phyloP scores from a whole-genome alignment of 768 basidiomycete genomes.

The Kwoniella botswanensis region DNA sequence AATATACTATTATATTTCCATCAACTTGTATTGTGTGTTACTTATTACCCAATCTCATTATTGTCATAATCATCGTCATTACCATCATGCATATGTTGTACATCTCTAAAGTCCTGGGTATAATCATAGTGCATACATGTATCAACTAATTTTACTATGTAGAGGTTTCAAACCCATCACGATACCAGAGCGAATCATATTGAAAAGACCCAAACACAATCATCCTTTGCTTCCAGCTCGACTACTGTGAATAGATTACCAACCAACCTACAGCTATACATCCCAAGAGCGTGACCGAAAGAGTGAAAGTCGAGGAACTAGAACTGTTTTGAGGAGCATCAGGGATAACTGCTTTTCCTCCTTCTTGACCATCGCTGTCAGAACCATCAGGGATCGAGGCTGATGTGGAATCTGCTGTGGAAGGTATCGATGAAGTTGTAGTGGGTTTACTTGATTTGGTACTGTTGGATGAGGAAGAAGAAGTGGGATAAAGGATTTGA shows the following conservation, averaged over 20 bases:
- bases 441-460: neutral
- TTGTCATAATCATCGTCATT: too few relatives aligned
- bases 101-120: too few relatives aligned
- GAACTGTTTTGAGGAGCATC: neutral
- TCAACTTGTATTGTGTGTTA: too few relatives aligned
- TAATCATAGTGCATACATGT: too few relatives aligned
- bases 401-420: conserved; percentile 3
- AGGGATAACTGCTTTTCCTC: neutral
- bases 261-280: neutral
- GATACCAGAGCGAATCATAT: too few relatives aligned
- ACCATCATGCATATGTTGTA: too few relatives aligned
- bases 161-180: too few relatives aligned
- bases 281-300: neutral
- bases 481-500: conserved; percentile 19
- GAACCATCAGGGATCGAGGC: neutral
- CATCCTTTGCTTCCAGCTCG: too few relatives aligned
- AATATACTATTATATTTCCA: too few relatives aligned
- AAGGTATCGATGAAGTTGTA: neutral
- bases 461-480: neutral
- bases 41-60: too few relatives aligned
- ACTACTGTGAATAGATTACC: neutral
- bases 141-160: too few relatives aligned
- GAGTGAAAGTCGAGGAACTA: neutral
- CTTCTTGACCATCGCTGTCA: neutral
- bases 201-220: too few relatives aligned